Evolutionary conservation across 805 yeast species (phyloP).

Genomic region (Starmerella roubikii): DNA sequence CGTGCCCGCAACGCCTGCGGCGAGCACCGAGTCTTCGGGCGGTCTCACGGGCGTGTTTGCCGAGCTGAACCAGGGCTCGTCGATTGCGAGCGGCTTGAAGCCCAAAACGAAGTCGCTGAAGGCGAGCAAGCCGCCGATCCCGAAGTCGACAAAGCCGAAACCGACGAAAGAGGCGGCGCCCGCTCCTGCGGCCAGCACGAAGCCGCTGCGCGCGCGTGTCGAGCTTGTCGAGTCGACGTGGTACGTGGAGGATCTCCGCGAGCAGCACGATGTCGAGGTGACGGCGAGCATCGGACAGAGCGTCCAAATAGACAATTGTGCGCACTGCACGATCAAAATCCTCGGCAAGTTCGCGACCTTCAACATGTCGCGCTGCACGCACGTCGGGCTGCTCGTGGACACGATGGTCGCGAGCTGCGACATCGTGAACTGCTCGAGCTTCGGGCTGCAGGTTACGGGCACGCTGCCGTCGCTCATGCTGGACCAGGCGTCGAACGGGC

Average conservation of each 20-base stretch:
- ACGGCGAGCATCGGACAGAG: slow-evolving; percentile 80
- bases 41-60: slow-evolving; percentile 85
- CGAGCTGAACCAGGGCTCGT: slow-evolving; percentile 76
- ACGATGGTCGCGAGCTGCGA: slow-evolving; percentile 79
- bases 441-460: slow-evolving; percentile 79
- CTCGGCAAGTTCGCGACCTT: slow-evolving; percentile 88
- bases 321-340: slow-evolving; percentile 58
- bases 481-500: slow-evolving; percentile 82
- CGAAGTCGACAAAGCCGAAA: slow-evolving; percentile 38
- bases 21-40: slow-evolving; percentile 20
- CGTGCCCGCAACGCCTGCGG: slow-evolving; percentile 19
- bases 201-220: slow-evolving; percentile 40
- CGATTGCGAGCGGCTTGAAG: slow-evolving; percentile 70
- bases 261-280: slow-evolving; percentile 48
- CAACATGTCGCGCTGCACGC: slow-evolving; percentile 57
- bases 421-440: slow-evolving; percentile 62
- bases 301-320: slow-evolving; percentile 74
- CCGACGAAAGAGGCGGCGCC: slow-evolving; percentile 24
- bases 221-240: slow-evolving; percentile 81
- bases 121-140: slow-evolving; percentile 51
- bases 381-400: slow-evolving; percentile 69
- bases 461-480: slow-evolving; percentile 67
- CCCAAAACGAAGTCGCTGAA: slow-evolving; percentile 93
- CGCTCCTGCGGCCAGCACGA: slow-evolving; percentile 20
- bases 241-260: slow-evolving; percentile 70